Evolutionary conservation across 228 moss, liverwort and hornwort species (phyloP), one percentile per base, ranked within the genome.

Genomic region (Sphagnum magellanicum): DNA sequence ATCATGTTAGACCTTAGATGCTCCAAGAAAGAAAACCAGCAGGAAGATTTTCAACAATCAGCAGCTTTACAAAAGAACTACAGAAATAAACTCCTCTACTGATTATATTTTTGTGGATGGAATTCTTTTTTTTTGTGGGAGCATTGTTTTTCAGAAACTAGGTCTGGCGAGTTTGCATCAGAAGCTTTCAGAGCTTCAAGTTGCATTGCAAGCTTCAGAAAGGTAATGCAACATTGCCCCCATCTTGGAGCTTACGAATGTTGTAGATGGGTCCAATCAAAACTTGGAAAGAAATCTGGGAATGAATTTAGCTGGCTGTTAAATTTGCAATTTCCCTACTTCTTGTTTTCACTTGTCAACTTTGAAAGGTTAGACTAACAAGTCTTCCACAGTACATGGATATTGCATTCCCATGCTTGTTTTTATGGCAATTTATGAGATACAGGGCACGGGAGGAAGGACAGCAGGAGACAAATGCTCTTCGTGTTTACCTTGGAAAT

Each of bases 181-280:
- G 70, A 78, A 79, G 67, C 67, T 90, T 70, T 81, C 86, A 66
- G 88, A 88, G 69, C 79, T 92, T 71, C 76, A 82, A 71, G 81
- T 92, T 49, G 92, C 92, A 4, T 79, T 92, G 67, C 83, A 86
- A 52, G 92, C 90, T 59, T 92, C 92, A 55, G 90, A 92, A 70
- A 88, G 86, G 92, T 90, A 4, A 48, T 9, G 16, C 14, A 5
- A 48, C 47, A 50, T 5, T 10, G 5, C 16, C 46, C 61, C 16
- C 60, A 60, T 60, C 16, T 60, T 10, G 32, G 32, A 32, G 32
- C 32, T 32, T 32, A 32, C 3, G 2, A 32, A 32, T 32, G 32
- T 32, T 32, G 32, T 32, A 32, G 32, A 79, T 14, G 57, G 49
- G 10, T 48, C 60, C 52, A 66, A 16, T 68, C 10, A 10, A 13